phyloP scores from a whole-genome alignment of 2,329 filamentous ascomycete genomes.

The Ceratocystis variospora region DNA sequence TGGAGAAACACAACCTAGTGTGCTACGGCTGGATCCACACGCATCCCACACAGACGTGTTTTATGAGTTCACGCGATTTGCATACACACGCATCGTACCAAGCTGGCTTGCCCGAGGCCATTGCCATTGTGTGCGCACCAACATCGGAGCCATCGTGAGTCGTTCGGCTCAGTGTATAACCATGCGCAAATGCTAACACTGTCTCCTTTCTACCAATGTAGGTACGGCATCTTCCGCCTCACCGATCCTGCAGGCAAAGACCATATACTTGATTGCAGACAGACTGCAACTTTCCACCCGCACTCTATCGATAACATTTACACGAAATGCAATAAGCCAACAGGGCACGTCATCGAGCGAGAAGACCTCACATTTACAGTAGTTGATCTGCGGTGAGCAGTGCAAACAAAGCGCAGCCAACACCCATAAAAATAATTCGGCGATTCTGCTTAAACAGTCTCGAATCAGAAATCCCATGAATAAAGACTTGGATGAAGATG shows the following conservation, averaged over 20 bases:
- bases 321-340: slow-evolving; percentile 53
- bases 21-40: slow-evolving; percentile 97
- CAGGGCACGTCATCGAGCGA: slow-evolving; percentile 56
- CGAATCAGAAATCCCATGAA: background rate
- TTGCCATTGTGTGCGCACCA: slow-evolving; percentile 92
- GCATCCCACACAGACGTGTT: slow-evolving; percentile 90
- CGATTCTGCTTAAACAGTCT: background rate
- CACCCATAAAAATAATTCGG: background rate
- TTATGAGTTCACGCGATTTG: slow-evolving; percentile 87
- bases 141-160: slow-evolving; percentile 61
- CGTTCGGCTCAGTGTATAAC: background rate
- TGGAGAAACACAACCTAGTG: slow-evolving; percentile 68
- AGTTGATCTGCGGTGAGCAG: slow-evolving; percentile 36
- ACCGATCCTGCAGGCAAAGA: slow-evolving; percentile 86
- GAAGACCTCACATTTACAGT: slow-evolving; percentile 48
- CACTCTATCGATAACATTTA: slow-evolving; percentile 56
- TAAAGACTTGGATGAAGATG: background rate
- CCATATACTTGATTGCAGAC: slow-evolving; percentile 65
- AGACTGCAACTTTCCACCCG: slow-evolving; percentile 74
- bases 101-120: slow-evolving; percentile 89
- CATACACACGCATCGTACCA: slow-evolving; percentile 94
- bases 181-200: slow-evolving; percentile 11
- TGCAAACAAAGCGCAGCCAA: background rate
- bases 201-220: slow-evolving; percentile 26
- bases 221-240: slow-evolving; percentile 81